phyloP scores from a whole-genome alignment of 768 basidiomycete genomes.

The Trametes cingulata region DNA sequence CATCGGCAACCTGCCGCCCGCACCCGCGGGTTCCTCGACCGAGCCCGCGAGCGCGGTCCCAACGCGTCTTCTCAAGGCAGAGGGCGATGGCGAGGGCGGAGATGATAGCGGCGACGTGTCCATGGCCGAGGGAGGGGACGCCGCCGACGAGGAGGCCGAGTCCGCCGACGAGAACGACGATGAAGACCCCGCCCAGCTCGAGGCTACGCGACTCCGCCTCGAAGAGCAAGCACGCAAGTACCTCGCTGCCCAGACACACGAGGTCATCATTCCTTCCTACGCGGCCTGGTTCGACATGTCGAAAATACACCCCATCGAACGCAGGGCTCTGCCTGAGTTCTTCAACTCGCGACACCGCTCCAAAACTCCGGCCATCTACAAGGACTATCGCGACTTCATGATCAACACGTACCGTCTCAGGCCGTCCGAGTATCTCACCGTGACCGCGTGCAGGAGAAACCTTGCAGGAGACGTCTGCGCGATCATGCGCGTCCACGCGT shows the following conservation, averaged over 20 bases:
- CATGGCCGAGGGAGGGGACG: conserved; percentile 78
- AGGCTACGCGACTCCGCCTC: conserved; percentile 74
- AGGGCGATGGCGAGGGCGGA: conserved; percentile 62
- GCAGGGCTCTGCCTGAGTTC: conserved; percentile 93
- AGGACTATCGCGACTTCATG: conserved; percentile 99
- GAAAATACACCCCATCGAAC: conserved; percentile 89
- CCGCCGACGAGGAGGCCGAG: conserved; percentile 78
- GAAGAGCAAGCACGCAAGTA: conserved; percentile 92
- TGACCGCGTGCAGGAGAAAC: conserved; percentile 95
- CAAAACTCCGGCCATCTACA: conserved; percentile 97
- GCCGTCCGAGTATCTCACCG: conserved; percentile 93
- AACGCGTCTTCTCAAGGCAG: conserved; percentile 41
- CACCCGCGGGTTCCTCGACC: conserved; percentile 35
- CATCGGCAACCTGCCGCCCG: conserved; percentile 66
- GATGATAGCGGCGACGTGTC: conserved; percentile 76
- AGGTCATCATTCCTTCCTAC: conserved; percentile 95
- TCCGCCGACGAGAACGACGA: conserved; percentile 82
- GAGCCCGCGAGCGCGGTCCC: conserved; percentile 35
- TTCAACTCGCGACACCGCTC: conserved; percentile 94
- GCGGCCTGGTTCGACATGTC: conserved; percentile 98
- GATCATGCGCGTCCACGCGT: conserved; percentile 98
- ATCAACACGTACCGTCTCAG: conserved; percentile 95
- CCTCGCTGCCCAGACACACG: conserved; percentile 95
- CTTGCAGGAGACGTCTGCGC: conserved; percentile 97
- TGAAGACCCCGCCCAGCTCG: conserved; percentile 81